Base-by-base conservation (phyloP, 345 rosid species). In the Murraya paniculata region DNA sequence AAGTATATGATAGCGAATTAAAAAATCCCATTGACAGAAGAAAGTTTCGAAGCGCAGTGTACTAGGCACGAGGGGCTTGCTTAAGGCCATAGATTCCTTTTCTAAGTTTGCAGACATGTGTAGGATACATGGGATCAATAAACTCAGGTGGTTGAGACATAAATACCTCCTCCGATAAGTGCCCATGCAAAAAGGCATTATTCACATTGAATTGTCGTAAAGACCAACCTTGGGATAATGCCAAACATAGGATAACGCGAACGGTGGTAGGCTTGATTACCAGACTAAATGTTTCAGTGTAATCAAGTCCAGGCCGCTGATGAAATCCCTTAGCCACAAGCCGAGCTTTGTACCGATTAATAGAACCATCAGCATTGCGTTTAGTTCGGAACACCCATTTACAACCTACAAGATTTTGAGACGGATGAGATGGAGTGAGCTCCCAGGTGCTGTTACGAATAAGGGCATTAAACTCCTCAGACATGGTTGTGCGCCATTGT, bases 151-250 rank as follows among this genome's bases (percentile, higher is more conserved):
- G 18, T 50, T 27, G 36, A 1, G 7, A 2, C 35, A 25, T 59
- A 39, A 9, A 79, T 21, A 30, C 16, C 11, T 9, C 28, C 0
- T 71, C 39, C 2, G 11, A 10, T 0, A 48, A 14, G 19, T 9
- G 4, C 70, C 75, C 75, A 7, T 71, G 39, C 7, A 78, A 45
- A 35, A 78, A 78, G 1, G 62, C 55, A 72, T 71, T 72, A 1
- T 64, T 35, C 16, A 79, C 72, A 9, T 80, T 33, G 3, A 66
- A 45, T 22, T 82, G 39, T 0, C 3, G 16, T 0, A 72, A 0
- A 1, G 48, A 30, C 74, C 68, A 69, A 0, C 48, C 13, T 39
- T 38, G 1, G 24, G 19, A 5, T 8, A 2, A 67, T 3, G 75
- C 75, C 7, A 57, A 1, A 5, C 6, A 1, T 0, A 77, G 56